Evolutionary conservation across 2,329 filamentous ascomycete species (phyloP).

Genomic region (Zasmidium cellare): DNA sequence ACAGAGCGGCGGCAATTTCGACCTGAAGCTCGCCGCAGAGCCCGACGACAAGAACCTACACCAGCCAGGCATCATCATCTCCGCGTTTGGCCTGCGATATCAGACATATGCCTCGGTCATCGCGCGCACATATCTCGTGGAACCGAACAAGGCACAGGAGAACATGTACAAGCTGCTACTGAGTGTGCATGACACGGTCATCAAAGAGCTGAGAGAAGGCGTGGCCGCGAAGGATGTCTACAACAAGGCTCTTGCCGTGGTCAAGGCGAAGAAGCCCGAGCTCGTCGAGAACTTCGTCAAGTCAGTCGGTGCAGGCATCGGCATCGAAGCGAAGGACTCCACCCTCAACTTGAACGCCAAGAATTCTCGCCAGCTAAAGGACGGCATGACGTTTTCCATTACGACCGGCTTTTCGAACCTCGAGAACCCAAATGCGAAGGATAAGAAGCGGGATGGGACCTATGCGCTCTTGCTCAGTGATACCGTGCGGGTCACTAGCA

Average conservation of each 20-base stretch:
- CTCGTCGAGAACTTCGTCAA: constrained; percentile 93
- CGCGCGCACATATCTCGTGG: constrained; percentile 90
- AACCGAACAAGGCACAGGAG: constrained; percentile 95
- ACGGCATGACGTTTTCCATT: constrained; percentile 94
- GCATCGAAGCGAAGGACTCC: constrained; percentile 83
- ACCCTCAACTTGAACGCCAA: constrained; percentile 85
- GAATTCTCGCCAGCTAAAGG: constrained; percentile 78
- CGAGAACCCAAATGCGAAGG: constrained; percentile 80
- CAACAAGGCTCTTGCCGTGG: constrained; percentile 74
- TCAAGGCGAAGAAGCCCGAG: constrained; percentile 90
- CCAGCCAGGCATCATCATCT: constrained; percentile 82
- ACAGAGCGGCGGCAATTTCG: constrained; percentile 86
- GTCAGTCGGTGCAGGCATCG: constrained; percentile 87
- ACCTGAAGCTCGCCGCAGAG: constrained; percentile 76
- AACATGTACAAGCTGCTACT: constrained; percentile 88
- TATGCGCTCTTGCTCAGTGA: constrained; percentile 92
- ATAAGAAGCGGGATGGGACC: constrained; percentile 76
- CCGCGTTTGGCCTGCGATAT: constrained; percentile 88
- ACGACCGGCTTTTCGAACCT: constrained; percentile 89
- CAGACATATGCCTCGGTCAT: constrained; percentile 94
- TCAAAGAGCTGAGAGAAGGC: constrained; percentile 89
- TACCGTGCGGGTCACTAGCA: constrained; percentile 77
- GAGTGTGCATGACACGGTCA: constrained; percentile 80
- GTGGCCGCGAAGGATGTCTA: constrained; percentile 87
- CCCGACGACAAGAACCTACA: constrained; percentile 80